phyloP scores from a whole-genome alignment of 768 basidiomycete genomes.

The Hydnomerulius pinastri region DNA sequence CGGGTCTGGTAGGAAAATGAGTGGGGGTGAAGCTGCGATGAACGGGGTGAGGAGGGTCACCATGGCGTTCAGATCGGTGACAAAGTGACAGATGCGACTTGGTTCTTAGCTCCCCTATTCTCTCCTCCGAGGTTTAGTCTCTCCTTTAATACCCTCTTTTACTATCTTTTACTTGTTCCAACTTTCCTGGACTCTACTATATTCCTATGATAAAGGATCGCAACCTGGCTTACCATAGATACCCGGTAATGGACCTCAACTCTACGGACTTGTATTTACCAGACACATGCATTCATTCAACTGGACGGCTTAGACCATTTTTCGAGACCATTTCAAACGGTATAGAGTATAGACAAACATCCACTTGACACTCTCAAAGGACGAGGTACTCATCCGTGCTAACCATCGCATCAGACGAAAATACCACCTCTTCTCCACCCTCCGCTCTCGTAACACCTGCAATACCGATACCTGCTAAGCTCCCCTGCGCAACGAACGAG shows the following conservation, averaged over 20 bases:
- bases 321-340: neutral
- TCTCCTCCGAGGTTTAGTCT: neutral
- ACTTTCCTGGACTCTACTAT: too few relatives aligned
- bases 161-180: neutral
- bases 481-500: constrained; percentile 77
- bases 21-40: constrained; percentile 3
- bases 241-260: neutral
- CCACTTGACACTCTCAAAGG: constrained; percentile 36
- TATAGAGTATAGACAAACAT: too few relatives aligned
- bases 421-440: constrained; percentile 48
- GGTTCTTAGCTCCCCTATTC: neutral
- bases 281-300: too few relatives aligned
- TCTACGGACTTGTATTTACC: neutral
- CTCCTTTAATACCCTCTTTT: neutral
- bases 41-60: neutral
- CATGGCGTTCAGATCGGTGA: neutral
- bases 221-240: neutral
- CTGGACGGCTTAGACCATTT: neutral
- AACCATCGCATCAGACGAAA: constrained; percentile 58
- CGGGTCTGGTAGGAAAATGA: too few relatives aligned
- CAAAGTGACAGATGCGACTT: neutral
- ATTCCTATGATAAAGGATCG: neutral
- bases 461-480: constrained; percentile 76
- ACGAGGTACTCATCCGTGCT: constrained; percentile 59
- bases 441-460: constrained; percentile 56